Conservation (phyloP, 257 asterid genomes). For the Primulina huaijiensis region DNA sequence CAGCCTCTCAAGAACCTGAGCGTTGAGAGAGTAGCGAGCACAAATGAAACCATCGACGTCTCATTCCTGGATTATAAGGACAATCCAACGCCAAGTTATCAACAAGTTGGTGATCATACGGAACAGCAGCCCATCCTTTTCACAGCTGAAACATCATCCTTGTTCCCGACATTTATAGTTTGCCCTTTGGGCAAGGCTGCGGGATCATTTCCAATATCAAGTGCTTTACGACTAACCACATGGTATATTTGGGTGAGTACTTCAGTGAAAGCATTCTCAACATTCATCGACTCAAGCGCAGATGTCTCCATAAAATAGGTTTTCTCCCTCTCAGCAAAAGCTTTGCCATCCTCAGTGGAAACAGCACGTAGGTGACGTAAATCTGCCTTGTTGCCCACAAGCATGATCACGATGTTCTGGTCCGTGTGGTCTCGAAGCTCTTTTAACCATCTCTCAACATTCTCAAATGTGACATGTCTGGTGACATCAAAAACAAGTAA, state of each 20-base stretch:
- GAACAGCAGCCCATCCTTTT: slow-evolving; percentile 61
- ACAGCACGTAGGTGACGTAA: slow-evolving; percentile 64
- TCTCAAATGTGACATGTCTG: slow-evolving; percentile 63
- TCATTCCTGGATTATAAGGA: not conserved
- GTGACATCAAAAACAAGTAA: slow-evolving; percentile 65
- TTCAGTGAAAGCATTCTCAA: slow-evolving; percentile 66
- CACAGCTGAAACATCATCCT: slow-evolving; percentile 55
- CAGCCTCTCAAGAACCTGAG: not conserved
- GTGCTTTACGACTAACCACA: slow-evolving; percentile 63
- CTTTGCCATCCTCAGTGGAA: slow-evolving; percentile 51
- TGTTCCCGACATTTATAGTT: slow-evolving; percentile 39
- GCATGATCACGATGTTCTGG: slow-evolving; percentile 66
- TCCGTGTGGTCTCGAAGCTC: slow-evolving; percentile 71
- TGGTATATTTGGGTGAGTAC: slow-evolving; percentile 56
- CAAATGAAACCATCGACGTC: not conserved
- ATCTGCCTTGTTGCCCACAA: slow-evolving; percentile 73
- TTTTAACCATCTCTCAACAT: slow-evolving; percentile 64
- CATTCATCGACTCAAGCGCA: slow-evolving; percentile 68
- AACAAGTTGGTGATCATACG: slow-evolving; percentile 20
- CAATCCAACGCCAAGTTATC: not conserved
- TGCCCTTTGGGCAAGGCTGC: slow-evolving; percentile 61
- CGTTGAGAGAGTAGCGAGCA: not conserved
- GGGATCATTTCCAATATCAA: slow-evolving; percentile 57
- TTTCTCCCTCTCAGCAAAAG: slow-evolving; percentile 54
- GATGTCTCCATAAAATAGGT: slow-evolving; percentile 68